phyloP scores from a whole-genome alignment of 1,139 yeast species.

The Kodamaea fungicola region DNA sequence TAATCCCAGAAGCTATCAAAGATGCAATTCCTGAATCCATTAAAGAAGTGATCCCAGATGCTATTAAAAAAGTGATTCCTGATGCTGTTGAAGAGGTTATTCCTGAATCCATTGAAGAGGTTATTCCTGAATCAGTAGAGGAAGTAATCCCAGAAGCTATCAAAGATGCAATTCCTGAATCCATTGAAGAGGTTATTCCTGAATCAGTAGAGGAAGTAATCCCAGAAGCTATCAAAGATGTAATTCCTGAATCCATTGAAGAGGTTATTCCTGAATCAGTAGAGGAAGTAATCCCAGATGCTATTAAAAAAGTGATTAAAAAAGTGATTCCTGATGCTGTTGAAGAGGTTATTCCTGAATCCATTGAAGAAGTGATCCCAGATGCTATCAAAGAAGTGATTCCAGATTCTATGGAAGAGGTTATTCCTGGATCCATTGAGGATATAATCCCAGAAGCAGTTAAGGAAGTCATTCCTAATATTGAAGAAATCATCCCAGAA shows the following conservation, averaged over 20 bases:
- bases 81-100: conserved; percentile 2
- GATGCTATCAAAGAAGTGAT: conserved; percentile 5
- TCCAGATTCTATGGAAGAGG: conserved; percentile 6
- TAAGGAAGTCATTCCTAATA: conserved; percentile 1
- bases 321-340: conserved; percentile 1
- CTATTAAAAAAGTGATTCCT: conserved; percentile 3
- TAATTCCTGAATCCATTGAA: no score
- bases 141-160: no score
- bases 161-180: no score
- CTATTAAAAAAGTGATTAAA: not conserved
- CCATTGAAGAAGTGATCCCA: conserved; percentile 1
- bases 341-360: not conserved
- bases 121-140: conserved; percentile 3
- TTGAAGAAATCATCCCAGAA: conserved; percentile 1
- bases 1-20: not conserved
- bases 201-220: not conserved
- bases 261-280: not conserved
- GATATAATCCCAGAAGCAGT: not conserved
- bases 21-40: not conserved
- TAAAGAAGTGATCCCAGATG: not conserved
- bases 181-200: not conserved
- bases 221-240: conserved; percentile 1
- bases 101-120: conserved; percentile 3
- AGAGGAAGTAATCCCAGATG: conserved; percentile 1
- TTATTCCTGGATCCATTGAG: not conserved